Conservation (phyloP, 2,329 filamentous ascomycete species). For the Exophiala spinifera region DNA sequence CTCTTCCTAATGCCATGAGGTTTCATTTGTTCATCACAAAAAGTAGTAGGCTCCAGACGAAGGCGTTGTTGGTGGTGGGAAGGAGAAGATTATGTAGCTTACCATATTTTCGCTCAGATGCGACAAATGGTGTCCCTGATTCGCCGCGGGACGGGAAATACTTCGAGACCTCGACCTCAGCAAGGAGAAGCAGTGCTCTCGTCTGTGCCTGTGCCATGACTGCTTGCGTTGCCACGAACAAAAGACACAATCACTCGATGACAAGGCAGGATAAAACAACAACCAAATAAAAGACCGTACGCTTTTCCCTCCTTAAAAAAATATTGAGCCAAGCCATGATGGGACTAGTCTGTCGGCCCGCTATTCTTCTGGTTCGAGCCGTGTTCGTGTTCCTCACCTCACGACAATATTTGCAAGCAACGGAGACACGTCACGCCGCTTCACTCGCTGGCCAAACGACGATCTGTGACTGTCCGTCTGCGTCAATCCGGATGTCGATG, state of each 20-base stretch:
- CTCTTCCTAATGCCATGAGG: slow-evolving; percentile 33
- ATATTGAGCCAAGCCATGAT: not conserved
- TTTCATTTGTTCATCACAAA: slow-evolving; percentile 30
- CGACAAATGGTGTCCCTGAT: not conserved
- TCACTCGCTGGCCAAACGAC: too few relatives aligned
- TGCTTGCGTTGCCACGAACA: not conserved
- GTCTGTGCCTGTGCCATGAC: too few relatives aligned
- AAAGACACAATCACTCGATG: too few relatives aligned
- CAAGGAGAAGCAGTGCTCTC: too few relatives aligned
- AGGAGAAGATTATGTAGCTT: not conserved
- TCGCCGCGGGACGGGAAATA: not conserved
- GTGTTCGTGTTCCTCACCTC: too few relatives aligned
- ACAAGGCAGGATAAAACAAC: not conserved
- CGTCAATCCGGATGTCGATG: too few relatives aligned
- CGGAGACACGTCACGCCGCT: too few relatives aligned
- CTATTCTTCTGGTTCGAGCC: too few relatives aligned
- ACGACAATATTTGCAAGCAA: too few relatives aligned
- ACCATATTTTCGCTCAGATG: not conserved
- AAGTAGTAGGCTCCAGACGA: not conserved
- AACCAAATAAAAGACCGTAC: not conserved
- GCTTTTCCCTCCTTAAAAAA: not conserved
- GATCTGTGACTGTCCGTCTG: too few relatives aligned
- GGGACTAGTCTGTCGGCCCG: not conserved
- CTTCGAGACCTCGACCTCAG: too few relatives aligned
- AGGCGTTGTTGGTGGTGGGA: too few relatives aligned